Evolutionary conservation across 2,329 filamentous ascomycete genomes (phyloP).

Genomic region (Pseudogymnoascus sp.): DNA sequence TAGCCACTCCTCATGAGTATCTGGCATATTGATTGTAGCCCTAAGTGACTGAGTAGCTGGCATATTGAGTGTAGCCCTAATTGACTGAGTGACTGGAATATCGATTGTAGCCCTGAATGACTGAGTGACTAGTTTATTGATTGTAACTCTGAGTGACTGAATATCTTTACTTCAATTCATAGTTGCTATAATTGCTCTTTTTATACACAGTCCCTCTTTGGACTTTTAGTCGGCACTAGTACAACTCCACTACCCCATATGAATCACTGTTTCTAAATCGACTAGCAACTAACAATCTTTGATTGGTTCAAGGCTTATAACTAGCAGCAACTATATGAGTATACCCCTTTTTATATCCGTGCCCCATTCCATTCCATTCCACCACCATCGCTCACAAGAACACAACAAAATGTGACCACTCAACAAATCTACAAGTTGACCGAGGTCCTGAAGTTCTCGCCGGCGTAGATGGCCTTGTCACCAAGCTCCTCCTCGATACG

Average conservation of each 20-base stretch:
- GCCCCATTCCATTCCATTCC: not conserved
- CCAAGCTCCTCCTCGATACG: conserved; percentile 99
- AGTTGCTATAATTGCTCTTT: no score
- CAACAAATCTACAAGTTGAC: conserved; percentile 65
- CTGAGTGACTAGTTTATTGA: no score
- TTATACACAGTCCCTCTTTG: no score
- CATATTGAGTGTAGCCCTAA: no score
- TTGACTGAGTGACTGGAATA: no score
- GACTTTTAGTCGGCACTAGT: no score
- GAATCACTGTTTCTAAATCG: not conserved
- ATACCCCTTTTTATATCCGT: not conserved
- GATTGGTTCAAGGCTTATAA: not conserved
- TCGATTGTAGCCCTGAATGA: no score
- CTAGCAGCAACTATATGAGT: conserved; percentile 1
- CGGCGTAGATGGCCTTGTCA: conserved; percentile 82
- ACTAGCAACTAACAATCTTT: not conserved
- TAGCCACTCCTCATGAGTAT: no score
- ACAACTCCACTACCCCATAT: not conserved
- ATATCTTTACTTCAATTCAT: no score
- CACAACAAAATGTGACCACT: conserved; percentile 6
- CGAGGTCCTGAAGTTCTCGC: conserved; percentile 81
- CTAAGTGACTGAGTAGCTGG: no score
- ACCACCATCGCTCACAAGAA: conserved; percentile 9
- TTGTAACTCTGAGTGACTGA: no score
- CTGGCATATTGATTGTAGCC: no score